Base-by-base conservation (phyloP, 148 eudicot genomes). In the Vaccinium myrtillus region DNA sequence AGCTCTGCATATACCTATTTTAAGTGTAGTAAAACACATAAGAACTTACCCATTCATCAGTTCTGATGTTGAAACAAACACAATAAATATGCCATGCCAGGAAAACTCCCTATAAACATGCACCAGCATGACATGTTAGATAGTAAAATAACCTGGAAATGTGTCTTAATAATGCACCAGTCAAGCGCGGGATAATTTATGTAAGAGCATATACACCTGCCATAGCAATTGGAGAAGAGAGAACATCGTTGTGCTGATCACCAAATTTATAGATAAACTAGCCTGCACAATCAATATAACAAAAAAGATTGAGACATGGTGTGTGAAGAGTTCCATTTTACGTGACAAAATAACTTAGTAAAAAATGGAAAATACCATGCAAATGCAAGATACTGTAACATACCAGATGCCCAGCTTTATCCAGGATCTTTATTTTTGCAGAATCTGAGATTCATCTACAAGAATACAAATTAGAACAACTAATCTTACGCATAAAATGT, bases 11-110 rank as follows among this genome's bases (percentile, higher is more conserved):
- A 43, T 67, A 12, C 1, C 18, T 39, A 56, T 23, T 23, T 65
- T 65, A 2, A 58, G 59, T 19, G 63, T 10, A 27, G 59, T 3
- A 19, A 14, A 58, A 18, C 25, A 51, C 0, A 30, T 73, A 21
- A 53, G 59, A 85, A 79, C 91, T 89, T 75, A 95, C 98, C 96
- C 95, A 95, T 86, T 93, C 98, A 85, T 95, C 98, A 79, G 96
- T 91, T 91, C 81, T 91, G 86, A 93, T 91, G 84, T 95, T 95
- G 88, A 87, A 87, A 89, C 95, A 92, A 51, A 91, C 84, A 86
- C 98, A 95, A 82, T 92, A 90, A 14, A 93, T 86, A 86, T 95
- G 95, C 98, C 98, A 95, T 82, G 90, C 67, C 82, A 93, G 83
- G 86, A 93, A 95, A 0, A 88, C 78, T 76, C 84, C 92, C 98